Conservation (phyloP, 352 stramenopile species). For the Phytopythium litorale region DNA sequence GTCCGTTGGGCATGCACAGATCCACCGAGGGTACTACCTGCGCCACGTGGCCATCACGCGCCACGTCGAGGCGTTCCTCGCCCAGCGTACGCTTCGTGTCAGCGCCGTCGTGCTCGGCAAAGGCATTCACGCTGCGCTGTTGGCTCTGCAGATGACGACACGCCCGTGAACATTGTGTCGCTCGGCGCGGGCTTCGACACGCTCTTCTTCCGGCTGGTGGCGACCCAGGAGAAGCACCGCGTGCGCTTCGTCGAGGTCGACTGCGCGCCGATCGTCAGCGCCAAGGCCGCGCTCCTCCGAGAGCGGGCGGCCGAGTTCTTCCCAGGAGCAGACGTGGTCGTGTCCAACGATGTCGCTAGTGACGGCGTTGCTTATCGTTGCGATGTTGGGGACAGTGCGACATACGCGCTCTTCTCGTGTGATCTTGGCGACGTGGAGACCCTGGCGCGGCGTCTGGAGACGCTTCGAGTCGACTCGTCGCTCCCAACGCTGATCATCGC, state of each 20-base stretch:
- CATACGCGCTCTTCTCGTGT: slow-evolving; percentile 46
- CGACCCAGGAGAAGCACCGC: slow-evolving; percentile 15
- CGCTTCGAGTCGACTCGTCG: slow-evolving; percentile 24
- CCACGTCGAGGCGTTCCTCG: slow-evolving; percentile 54
- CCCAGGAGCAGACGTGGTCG: slow-evolving; percentile 9
- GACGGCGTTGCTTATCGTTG: slow-evolving; percentile 24
- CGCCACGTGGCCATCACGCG: slow-evolving; percentile 52
- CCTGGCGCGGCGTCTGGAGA: slow-evolving; percentile 24
- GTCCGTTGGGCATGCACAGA: slow-evolving; percentile 23
- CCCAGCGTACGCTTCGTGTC: slow-evolving; percentile 14
- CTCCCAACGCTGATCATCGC: slow-evolving; percentile 56
- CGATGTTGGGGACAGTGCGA: slow-evolving; percentile 6
- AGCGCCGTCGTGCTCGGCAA: too few species aligned
- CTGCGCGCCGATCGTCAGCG: slow-evolving; percentile 43
- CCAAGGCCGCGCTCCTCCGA: slow-evolving; percentile 44
- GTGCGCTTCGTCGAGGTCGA: slow-evolving; percentile 57
- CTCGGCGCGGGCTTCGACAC: slow-evolving; percentile 74
- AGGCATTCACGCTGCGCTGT: too few species aligned
- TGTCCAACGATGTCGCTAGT: slow-evolving; percentile 4
- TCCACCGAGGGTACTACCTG: slow-evolving; percentile 77
- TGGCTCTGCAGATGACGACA: neutral
- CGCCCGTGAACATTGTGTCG: slow-evolving; percentile 54
- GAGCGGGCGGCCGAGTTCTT: slow-evolving; percentile 21
- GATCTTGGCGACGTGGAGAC: slow-evolving; percentile 49
- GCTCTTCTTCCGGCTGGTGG: slow-evolving; percentile 59